Base-by-base conservation (phyloP, 2,329 filamentous ascomycete genomes). In the Neonectria neomacrospora region DNA sequence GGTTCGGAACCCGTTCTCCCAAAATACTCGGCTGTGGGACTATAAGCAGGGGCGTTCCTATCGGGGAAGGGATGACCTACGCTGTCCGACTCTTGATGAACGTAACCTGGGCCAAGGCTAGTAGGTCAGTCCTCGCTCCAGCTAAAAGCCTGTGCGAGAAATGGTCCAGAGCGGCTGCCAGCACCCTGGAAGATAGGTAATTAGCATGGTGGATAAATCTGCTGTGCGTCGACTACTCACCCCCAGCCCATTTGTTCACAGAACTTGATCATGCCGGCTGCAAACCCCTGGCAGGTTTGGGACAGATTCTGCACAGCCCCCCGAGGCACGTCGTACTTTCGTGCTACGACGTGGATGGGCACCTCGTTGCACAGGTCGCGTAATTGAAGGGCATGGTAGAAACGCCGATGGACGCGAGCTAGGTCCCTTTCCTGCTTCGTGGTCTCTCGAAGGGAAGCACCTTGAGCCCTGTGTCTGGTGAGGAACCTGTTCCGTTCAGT, bases 71-170 rank as follows among this genome's bases (percentile, higher is more conserved):
- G 11, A 9, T 32, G 5, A 74, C 82, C 56, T 82, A 85, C 73
- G 91, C 91, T 14, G 91, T 94, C 58, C 90, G 87, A 72, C 90
- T 92, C 76, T 94, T 94, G 69, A 94, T 85, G 72, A 90, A 93
- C 0, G 90, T 88, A 42, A 94, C 88, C 74, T 90, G 88, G 2
- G 91, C 86, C 73, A 94, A 82, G 3, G 89, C 89, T 10, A 94
- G 79, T 16, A 94, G 81, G 71, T 94, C 91, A 0, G 89, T 85
- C 62, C 86, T 86, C 1, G 91, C 91, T 1, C 91, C 91, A 11
- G 91, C 90, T 75, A 89, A 88, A 7, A 94, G 81, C 22, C 91
- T 83, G 76, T 93, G 91, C 1, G 88, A 88, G 79, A 92, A 93
- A 73, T 94, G 91, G 67, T 93, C 90, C 32, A 94, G 80, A 7